Percentiles rank a stretch among this genome's conserved stretches.
These are phyloP conservation scores for Endothia cerciana DNA, from an alignment of 2,329 filamentous ascomycete species.

Conservation along the genomic window DNA sequence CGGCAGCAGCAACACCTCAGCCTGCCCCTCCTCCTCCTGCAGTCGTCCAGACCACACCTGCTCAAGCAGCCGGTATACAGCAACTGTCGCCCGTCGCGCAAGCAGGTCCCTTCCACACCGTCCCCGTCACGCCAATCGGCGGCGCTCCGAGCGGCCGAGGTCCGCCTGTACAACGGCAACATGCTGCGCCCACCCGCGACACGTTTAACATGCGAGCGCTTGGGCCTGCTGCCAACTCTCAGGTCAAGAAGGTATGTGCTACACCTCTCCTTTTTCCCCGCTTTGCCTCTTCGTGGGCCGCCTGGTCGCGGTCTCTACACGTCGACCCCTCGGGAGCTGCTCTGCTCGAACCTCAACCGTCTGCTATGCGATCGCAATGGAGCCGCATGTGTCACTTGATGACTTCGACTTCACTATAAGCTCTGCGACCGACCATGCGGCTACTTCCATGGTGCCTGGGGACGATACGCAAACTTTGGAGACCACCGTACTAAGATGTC, in stretches of 20 bases:
- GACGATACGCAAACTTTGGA: slow-evolving; percentile 4
- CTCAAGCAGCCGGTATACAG: slow-evolving; percentile 3
- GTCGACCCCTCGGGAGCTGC: neutral
- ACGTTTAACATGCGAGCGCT: slow-evolving; percentile 67
- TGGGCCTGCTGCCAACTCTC: slow-evolving; percentile 63
- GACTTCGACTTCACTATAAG: slow-evolving; percentile 10
- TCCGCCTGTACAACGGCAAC: slow-evolving; percentile 30
- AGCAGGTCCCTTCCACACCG: slow-evolving; percentile 21
- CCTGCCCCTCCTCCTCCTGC: slow-evolving; percentile 10
- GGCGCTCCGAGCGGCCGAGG: slow-evolving; percentile 21
- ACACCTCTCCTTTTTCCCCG: slow-evolving; percentile 19
- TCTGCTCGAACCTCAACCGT: neutral
- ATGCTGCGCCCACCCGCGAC: slow-evolving; percentile 48
- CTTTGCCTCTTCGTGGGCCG: neutral
- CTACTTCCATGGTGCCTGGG: slow-evolving; percentile 5
- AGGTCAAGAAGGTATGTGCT: slow-evolving; percentile 68
- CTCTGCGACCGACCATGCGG: neutral
- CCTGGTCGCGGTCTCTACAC: neutral
- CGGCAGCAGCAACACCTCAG: slow-evolving; percentile 17
- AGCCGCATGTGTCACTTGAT: slow-evolving; percentile 16
- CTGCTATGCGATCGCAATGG: slow-evolving; percentile 10
- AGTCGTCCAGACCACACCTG: neutral
- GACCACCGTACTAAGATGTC: slow-evolving; percentile 20
- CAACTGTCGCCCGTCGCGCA: slow-evolving; percentile 16
- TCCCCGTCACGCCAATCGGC: slow-evolving; percentile 21